These are phyloP conservation scores for Emericellopsis cladophorae DNA, from an alignment of 2,329 filamentous ascomycete species.

Conservation along the genomic window DNA sequence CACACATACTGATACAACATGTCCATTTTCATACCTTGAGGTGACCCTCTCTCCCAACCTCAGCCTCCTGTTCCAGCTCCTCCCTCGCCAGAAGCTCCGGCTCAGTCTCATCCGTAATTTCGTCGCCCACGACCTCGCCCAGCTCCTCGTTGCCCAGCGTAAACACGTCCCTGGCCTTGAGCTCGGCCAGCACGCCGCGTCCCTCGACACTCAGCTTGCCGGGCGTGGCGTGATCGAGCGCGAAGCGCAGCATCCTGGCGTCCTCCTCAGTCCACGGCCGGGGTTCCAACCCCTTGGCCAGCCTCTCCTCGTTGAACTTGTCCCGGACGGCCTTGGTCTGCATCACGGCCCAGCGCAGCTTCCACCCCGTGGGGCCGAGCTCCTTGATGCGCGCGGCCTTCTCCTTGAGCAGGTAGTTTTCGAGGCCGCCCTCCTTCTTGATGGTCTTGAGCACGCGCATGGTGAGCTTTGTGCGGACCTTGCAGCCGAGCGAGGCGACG, in stretches of 20 bases:
- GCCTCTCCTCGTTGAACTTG: conserved; percentile 52
- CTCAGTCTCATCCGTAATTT: conserved; percentile 25
- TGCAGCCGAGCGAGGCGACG: conserved; percentile 46
- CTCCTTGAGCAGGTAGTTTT: conserved; percentile 78
- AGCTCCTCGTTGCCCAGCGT: conserved; percentile 28
- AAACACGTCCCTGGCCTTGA: conserved; percentile 15
- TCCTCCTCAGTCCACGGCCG: conserved; percentile 18
- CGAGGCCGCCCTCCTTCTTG: conserved; percentile 76
- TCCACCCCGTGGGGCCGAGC: conserved; percentile 83
- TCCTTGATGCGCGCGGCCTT: conserved; percentile 71
- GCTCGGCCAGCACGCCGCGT: conserved; percentile 18
- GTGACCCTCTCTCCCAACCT: no score
- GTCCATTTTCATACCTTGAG: no score
- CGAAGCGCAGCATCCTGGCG: conserved; percentile 24
- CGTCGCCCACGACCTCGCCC: conserved; percentile 22
- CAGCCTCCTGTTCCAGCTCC: not conserved
- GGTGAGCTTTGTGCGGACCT: conserved; percentile 56
- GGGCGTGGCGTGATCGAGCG: conserved; percentile 27
- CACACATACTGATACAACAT: no score
- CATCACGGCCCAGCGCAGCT: conserved; percentile 80
- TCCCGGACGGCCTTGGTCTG: conserved; percentile 56
- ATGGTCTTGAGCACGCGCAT: conserved; percentile 61
- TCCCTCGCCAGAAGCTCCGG: conserved; percentile 1
- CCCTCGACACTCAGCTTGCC: conserved; percentile 22
- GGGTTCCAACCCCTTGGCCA: conserved; percentile 45